Conservation (phyloP, 495 filamentous ascomycete species). For the Penicillium egyptiacum region DNA sequence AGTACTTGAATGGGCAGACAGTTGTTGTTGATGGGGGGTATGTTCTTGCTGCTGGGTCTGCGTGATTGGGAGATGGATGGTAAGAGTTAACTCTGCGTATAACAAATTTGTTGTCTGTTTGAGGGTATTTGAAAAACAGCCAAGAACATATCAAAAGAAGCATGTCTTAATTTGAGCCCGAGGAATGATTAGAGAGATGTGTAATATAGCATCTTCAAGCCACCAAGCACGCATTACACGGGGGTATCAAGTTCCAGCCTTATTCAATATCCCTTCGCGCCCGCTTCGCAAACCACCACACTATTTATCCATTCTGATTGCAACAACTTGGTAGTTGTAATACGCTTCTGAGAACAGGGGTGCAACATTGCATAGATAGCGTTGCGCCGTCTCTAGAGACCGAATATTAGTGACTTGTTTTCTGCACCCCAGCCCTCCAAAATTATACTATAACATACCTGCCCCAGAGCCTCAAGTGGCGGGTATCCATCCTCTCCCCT, state of each 20-base stretch:
- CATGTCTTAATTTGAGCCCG: background rate
- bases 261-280: constrained; percentile 18
- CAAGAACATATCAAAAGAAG: background rate
- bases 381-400: constrained; percentile 26
- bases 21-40: constrained; percentile 67
- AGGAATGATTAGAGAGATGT: background rate
- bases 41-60: constrained; percentile 37
- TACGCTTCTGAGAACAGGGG: constrained; percentile 20
- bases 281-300: constrained; percentile 26
- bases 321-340: constrained; percentile 18
- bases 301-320: constrained; percentile 27
- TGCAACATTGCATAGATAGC: constrained; percentile 31
- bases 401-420: background rate
- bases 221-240: background rate
- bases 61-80: constrained; percentile 11
- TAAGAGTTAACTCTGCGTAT: background rate
- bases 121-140: background rate
- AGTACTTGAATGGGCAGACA: constrained; percentile 71
- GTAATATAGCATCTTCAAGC: background rate
- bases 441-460: constrained; percentile 59
- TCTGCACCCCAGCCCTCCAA: background rate
- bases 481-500: constrained; percentile 82
- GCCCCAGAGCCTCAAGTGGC: constrained; percentile 84
- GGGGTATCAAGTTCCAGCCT: background rate
- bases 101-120: background rate